phyloP scores from a whole-genome alignment of 2,329 filamentous ascomycete genomes.

The Polychaeton citri region DNA sequence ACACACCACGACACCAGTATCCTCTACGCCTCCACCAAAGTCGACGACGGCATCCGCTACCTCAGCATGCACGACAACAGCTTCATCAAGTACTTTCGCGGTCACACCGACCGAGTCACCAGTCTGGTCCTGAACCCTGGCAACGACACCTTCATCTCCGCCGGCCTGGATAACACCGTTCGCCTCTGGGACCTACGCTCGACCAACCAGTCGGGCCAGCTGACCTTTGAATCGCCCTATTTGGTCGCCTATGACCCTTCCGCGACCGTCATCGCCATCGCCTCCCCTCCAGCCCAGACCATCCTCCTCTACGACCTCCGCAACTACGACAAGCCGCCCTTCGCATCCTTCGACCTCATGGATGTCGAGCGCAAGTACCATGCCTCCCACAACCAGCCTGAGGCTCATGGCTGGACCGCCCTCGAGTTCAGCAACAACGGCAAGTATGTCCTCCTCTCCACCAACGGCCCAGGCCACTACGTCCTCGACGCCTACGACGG shows the following conservation, averaged over 20 bases:
- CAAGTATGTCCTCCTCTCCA: constrained; percentile 71
- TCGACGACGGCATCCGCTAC: constrained; percentile 79
- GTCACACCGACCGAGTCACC: constrained; percentile 76
- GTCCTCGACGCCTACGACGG: constrained; percentile 89
- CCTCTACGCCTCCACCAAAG: constrained; percentile 89
- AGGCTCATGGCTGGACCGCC: constrained; percentile 59
- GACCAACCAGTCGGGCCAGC: constrained; percentile 63
- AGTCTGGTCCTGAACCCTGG: constrained; percentile 73
- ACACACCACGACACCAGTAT: constrained; percentile 85
- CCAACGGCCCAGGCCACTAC: constrained; percentile 73
- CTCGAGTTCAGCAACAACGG: constrained; percentile 96
- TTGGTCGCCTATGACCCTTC: constrained; percentile 86
- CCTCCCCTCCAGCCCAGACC: constrained; percentile 63
- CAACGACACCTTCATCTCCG: constrained; percentile 83
- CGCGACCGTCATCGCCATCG: constrained; percentile 81
- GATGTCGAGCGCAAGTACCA: constrained; percentile 45
- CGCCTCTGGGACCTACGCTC: constrained; percentile 80
- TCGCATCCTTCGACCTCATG: constrained; percentile 70
- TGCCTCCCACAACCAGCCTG: constrained; percentile 37
- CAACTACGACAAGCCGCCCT: constrained; percentile 85
- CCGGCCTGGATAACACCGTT: constrained; percentile 79
- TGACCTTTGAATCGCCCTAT: constrained; percentile 69
- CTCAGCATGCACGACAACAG: constrained; percentile 89
- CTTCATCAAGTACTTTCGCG: constrained; percentile 91
- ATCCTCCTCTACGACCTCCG: constrained; percentile 85